Conservation (phyloP, 2,329 filamentous ascomycete species). For the Colletotrichum spaethianum region DNA sequence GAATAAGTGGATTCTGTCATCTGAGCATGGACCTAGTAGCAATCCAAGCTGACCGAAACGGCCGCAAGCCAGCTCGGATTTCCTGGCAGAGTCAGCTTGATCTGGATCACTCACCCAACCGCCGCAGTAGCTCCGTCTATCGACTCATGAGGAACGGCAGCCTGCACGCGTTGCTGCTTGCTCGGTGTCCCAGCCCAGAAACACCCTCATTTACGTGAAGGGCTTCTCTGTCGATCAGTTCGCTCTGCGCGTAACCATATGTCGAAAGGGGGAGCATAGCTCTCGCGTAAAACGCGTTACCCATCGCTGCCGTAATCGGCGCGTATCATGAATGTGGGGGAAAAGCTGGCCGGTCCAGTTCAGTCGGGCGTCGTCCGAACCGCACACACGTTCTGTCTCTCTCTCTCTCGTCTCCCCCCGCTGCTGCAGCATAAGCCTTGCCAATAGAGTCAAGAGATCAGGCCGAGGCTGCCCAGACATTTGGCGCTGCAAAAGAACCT, state of each 20-base stretch:
- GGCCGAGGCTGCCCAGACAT: slow-evolving; percentile 24
- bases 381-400: neutral
- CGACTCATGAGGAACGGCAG: neutral
- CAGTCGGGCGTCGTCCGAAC: slow-evolving; percentile 10
- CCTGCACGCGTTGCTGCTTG: neutral
- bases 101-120: neutral
- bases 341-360: neutral
- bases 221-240: neutral
- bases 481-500: slow-evolving; percentile 17
- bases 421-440: slow-evolving; percentile 20
- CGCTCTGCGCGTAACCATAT: neutral
- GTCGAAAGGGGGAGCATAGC: neutral
- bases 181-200: neutral
- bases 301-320: slow-evolving; percentile 17
- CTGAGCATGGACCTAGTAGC: neutral
- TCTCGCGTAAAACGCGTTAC: slow-evolving; percentile 12
- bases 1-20: slow-evolving; percentile 20
- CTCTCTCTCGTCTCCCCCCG: neutral
- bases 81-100: neutral
- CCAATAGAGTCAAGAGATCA: slow-evolving; percentile 31
- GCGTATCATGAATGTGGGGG: slow-evolving; percentile 7
- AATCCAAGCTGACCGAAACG: neutral
- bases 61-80: neutral
- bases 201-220: neutral
- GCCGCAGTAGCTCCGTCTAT: neutral